Base-by-base conservation (phyloP, 2,329 filamentous ascomycete species). In the Pseudocercospora eumusae region DNA sequence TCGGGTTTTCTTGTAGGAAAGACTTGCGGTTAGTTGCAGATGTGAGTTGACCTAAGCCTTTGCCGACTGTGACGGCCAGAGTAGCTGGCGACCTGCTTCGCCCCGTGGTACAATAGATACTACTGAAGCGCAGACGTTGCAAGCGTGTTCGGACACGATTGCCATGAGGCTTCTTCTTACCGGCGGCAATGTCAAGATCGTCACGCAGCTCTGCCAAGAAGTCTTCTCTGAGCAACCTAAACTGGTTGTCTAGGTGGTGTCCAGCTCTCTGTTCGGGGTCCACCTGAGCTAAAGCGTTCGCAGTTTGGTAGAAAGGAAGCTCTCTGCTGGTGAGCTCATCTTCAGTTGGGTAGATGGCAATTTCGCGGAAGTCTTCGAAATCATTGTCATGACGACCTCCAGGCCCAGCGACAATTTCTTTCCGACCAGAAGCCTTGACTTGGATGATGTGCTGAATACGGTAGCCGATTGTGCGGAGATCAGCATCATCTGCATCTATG, bases 141-240 rank as follows among this genome's bases (percentile, higher is more conserved):
- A 36, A 36, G 33, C 33, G 33, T 36, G 33, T 36, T 1, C 33
- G 33, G 33, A 36, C 15, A 36, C 33, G 33, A 36, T n/a, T 36
- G 33, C 13, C 33, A 36, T 36, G 33, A 6, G 33, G 57, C 56
- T 28, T 23, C 21, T 15, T 58, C 50, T 13, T 11, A 20, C 27
- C 13, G 68, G 33, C 11, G 57, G 8, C 18, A 54, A 63, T 20
- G 60, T 85, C 80, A 0, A 88, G 72, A 56, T 89, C 87, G 7
- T 86, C 83, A 0, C 85, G 81, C 2, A 92, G 76, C 64, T 89
- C 87, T 0, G 80, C 83, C 0, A 91, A 74, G 81, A 91, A 86
- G 65, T 92, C 89, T 67, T 92, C 88, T 1, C 89, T 78, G 0
- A 91, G 77, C 0, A 92, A 80, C 0, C 89, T 86, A 64, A 89